These are phyloP conservation scores for Crithidia bombi DNA, from an alignment of 208 protist genomes.

Conservation along the genomic window DNA sequence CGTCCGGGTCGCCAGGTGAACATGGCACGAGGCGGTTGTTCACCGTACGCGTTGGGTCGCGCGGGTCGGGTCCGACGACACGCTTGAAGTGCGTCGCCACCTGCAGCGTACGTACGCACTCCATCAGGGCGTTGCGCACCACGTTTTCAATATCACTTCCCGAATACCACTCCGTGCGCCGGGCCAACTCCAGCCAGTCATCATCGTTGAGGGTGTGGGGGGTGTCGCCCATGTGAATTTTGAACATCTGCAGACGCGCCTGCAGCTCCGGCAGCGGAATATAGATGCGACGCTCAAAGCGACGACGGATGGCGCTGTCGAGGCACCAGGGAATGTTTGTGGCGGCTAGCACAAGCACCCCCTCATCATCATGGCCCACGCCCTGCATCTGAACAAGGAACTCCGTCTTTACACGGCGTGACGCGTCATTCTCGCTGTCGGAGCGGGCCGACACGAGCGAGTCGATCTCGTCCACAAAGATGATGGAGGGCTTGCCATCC, in stretches of 20 bases:
- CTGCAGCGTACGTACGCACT: constrained; percentile 96
- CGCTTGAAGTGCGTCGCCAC: constrained; percentile 98
- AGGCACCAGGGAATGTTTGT: constrained; percentile 93
- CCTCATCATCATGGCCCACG: constrained; percentile 84
- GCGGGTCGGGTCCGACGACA: constrained; percentile 77
- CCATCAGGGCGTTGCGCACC: constrained; percentile 98
- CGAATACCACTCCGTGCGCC: constrained; percentile 93
- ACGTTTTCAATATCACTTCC: constrained; percentile 97
- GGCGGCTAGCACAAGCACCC: constrained; percentile 91
- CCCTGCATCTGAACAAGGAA: constrained; percentile 98
- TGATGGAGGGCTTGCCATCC: constrained; percentile 84
- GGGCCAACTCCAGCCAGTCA: constrained; percentile 92
- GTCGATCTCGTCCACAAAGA: constrained; percentile 97
- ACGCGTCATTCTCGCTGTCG: constrained; percentile 90
- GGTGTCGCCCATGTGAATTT: constrained; percentile 96
- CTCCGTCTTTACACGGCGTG: constrained; percentile 99
- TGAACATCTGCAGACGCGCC: constrained; percentile 92
- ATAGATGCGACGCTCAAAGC: constrained; percentile 94
- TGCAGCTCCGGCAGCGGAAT: constrained; percentile 92
- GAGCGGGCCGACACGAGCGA: constrained; percentile 88
- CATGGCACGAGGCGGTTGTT: constrained; percentile 93
- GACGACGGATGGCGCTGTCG: constrained; percentile 90
- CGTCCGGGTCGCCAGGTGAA: constrained; percentile 93
- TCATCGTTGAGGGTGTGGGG: constrained; percentile 83
- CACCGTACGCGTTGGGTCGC: constrained; percentile 70